phyloP scores from a whole-genome alignment of 2,329 filamentous ascomycete genomes.

The Xylariaceae sp. region DNA sequence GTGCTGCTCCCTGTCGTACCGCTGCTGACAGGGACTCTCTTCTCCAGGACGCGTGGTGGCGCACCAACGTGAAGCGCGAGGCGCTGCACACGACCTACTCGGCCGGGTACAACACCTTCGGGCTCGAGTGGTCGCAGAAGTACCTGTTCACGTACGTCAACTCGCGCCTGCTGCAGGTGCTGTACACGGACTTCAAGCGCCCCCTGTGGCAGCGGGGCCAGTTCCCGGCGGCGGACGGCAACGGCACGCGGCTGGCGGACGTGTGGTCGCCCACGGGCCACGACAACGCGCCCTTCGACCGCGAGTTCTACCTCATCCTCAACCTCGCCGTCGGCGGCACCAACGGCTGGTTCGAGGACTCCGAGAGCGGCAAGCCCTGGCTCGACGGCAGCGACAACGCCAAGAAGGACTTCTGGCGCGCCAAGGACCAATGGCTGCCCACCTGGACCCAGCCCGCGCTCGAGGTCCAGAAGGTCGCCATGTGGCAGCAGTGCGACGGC shows the following conservation, averaged over 20 bases:
- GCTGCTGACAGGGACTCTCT: not conserved
- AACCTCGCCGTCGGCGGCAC: conserved; percentile 70
- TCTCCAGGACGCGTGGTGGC: conserved; percentile 64
- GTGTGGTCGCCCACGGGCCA: conserved; percentile 56
- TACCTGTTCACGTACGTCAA: conserved; percentile 85
- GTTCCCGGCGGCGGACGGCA: conserved; percentile 56
- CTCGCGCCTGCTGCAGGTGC: conserved; percentile 68
- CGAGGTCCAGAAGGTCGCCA: conserved; percentile 61
- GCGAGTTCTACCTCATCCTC: conserved; percentile 67
- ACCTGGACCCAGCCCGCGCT: conserved; percentile 66
- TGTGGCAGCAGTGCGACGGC: conserved; percentile 63
- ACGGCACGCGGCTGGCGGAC: conserved; percentile 58
- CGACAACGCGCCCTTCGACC: conserved; percentile 64
- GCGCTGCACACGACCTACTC: conserved; percentile 70
- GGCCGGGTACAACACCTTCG: conserved; percentile 64
- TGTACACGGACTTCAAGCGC: conserved; percentile 67
- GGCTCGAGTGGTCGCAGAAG: conserved; percentile 80
- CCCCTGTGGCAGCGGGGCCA: conserved; percentile 61
- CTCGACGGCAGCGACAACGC: conserved; percentile 60
- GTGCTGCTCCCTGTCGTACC: too few species aligned
- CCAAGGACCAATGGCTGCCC: conserved; percentile 55
- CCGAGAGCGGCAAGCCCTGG: conserved; percentile 68
- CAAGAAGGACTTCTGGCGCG: conserved; percentile 69
- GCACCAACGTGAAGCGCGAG: conserved; percentile 68
- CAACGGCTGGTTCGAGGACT: conserved; percentile 79